phyloP scores from a whole-genome alignment of 2,329 filamentous ascomycete species.

The Knufia petricola region DNA sequence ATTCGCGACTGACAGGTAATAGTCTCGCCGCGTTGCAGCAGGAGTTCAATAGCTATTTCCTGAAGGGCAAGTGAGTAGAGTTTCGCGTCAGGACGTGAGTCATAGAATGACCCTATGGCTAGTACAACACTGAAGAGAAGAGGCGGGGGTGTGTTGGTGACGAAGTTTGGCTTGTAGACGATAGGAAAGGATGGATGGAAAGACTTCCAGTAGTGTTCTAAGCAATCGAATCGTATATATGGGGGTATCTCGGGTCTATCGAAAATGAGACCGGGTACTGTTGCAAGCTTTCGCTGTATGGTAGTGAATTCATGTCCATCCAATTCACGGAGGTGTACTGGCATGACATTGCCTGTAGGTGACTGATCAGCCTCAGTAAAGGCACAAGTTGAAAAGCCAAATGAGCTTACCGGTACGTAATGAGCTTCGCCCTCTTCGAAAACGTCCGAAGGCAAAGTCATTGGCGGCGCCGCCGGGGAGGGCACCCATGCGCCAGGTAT shows the following conservation, averaged over 20 bases:
- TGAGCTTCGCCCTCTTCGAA: constrained; percentile 18
- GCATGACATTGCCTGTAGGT: constrained; percentile 28
- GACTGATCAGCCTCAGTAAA: constrained; percentile 25
- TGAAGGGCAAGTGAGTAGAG: constrained; percentile 28
- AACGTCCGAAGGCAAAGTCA: constrained; percentile 19
- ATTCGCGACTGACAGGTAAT: constrained; percentile 28
- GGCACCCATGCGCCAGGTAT: constrained; percentile 20
- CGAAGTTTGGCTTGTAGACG: constrained; percentile 28
- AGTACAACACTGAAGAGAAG: constrained; percentile 28
- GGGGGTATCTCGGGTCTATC: constrained; percentile 29
- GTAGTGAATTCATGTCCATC: constrained; percentile 30
- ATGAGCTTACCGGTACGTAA: constrained; percentile 22
- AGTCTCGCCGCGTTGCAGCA: constrained; percentile 23
- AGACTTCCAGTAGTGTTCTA: constrained; percentile 29
- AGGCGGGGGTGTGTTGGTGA: constrained; percentile 26
- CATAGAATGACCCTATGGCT: constrained; percentile 30
- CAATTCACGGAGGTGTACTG: constrained; percentile 33
- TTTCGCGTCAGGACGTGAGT: constrained; percentile 27
- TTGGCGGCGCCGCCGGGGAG: constrained; percentile 18
- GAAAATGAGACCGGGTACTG: constrained; percentile 27
- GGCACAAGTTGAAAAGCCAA: constrained; percentile 15
- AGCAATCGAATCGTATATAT: constrained; percentile 30
- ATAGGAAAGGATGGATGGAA: constrained; percentile 31
- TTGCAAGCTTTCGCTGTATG: constrained; percentile 31
- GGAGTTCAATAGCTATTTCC: constrained; percentile 27